Conservation (phyloP, 2,329 filamentous ascomycete species). For the Ophiostoma australiae region DNA sequence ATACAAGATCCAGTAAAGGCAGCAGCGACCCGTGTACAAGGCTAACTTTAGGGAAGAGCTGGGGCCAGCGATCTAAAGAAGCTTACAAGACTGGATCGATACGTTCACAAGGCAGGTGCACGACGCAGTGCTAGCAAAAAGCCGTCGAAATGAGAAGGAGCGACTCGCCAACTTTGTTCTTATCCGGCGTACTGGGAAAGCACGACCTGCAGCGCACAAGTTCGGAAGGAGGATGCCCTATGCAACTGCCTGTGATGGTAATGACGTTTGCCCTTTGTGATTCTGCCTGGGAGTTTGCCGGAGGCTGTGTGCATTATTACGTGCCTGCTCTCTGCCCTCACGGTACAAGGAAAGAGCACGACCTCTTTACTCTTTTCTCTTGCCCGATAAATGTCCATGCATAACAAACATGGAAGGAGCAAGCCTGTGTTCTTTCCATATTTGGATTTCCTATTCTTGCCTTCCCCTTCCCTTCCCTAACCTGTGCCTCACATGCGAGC, state of each 20-base stretch:
- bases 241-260: background rate
- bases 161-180: background rate
- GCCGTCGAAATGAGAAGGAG: background rate
- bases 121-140: background rate
- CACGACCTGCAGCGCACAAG: background rate
- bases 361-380: no score
- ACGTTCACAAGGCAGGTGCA: conserved; percentile 1
- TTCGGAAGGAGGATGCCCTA: background rate
- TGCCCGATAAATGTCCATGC: background rate
- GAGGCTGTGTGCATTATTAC: background rate
- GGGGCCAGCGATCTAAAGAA: background rate
- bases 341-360: background rate
- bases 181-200: background rate
- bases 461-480: background rate
- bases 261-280: conserved; percentile 3
- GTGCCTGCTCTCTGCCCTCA: background rate
- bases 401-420: background rate
- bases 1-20: background rate
- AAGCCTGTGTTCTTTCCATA: background rate
- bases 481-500: background rate
- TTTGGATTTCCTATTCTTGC: background rate
- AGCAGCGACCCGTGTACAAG: background rate
- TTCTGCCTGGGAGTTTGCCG: background rate
- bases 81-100: background rate
- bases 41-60: background rate